Percentiles rank a stretch among this genome's conserved stretches.
Conservation (phyloP, 2,329 filamentous ascomycete genomes). For the Neonectria neomacrospora region DNA sequence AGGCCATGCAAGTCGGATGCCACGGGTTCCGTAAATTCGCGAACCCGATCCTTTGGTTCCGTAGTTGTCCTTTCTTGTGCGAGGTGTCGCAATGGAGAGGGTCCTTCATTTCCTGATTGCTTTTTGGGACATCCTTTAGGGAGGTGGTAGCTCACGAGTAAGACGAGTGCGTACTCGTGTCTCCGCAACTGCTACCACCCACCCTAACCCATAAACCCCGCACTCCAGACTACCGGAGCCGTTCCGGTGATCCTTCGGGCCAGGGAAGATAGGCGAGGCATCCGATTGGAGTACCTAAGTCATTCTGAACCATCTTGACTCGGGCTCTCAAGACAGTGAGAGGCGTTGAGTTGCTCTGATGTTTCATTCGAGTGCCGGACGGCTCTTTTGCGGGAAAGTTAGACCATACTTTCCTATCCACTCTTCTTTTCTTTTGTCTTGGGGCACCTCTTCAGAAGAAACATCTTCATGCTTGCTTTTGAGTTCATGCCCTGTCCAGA, state of each 20-base stretch:
- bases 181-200: background rate
- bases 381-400: too few species aligned
- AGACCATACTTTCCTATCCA: too few species aligned
- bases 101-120: background rate
- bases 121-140: background rate
- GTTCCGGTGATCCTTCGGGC: background rate
- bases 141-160: background rate
- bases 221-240: background rate
- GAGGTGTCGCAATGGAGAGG: background rate
- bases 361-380: background rate
- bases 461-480: too few species aligned
- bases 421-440: too few species aligned
- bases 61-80: background rate
- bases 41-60: background rate
- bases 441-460: too few species aligned
- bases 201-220: background rate
- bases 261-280: background rate
- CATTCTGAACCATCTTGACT: too few species aligned
- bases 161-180: background rate
- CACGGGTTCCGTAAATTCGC: background rate
- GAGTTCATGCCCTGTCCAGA: background rate
- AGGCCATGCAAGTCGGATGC: background rate
- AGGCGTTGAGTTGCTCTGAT: background rate
- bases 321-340: background rate
- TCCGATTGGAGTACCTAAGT: background rate